Percentiles rank a stretch among this genome's conserved stretches.
These are phyloP conservation scores for Metrosideros polymorpha DNA, from an alignment of 441 rosid species.

Conservation along the genomic window DNA sequence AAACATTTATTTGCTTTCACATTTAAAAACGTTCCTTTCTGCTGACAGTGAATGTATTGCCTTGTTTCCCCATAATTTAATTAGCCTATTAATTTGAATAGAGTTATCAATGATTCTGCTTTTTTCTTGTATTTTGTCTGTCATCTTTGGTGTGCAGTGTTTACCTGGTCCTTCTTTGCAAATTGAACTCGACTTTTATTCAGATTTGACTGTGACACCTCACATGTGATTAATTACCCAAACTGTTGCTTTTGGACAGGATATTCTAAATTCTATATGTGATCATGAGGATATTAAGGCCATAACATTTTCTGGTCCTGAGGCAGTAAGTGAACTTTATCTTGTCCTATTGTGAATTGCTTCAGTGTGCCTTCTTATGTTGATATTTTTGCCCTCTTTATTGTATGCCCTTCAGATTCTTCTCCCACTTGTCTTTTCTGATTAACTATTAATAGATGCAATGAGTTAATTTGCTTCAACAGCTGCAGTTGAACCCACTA, in stretches of 20 bases:
- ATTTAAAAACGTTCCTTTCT: background rate
- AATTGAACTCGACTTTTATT: background rate
- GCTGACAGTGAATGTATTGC: background rate
- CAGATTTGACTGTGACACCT: background rate
- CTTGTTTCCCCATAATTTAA: background rate
- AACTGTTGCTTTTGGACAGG: constrained; percentile 19
- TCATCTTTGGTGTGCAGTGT: background rate
- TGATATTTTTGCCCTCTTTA: background rate
- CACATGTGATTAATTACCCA: background rate
- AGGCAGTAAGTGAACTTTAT: constrained; percentile 17
- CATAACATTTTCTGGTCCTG: constrained; percentile 26
- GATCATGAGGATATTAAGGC: constrained; percentile 46
- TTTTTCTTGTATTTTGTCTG: background rate
- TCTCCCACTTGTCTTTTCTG: background rate
- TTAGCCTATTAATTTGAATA: background rate
- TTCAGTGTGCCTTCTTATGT: background rate
- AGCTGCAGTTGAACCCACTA: background rate
- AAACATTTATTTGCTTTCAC: background rate
- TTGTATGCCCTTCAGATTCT: background rate
- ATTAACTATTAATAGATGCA: background rate
- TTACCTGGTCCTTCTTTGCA: background rate
- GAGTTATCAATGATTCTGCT: background rate
- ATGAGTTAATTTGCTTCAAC: background rate
- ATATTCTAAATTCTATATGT: constrained; percentile 26
- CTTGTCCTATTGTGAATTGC: background rate